Conservation (phyloP, 1,284 basidiomycete species). For the Puccinia hordei region DNA sequence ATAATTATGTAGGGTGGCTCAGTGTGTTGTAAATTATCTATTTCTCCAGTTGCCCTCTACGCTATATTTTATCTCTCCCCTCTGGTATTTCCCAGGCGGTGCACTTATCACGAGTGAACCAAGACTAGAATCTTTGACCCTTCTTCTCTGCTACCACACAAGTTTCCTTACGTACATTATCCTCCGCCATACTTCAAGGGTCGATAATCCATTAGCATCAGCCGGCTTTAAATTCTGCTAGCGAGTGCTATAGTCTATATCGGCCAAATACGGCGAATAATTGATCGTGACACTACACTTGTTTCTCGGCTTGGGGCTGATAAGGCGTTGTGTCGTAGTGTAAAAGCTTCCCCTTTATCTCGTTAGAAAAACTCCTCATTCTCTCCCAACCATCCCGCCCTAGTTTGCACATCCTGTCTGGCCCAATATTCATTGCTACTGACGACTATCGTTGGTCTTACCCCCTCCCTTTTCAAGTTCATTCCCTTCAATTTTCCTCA, state of each 20-base stretch:
- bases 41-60: conserved; percentile 17
- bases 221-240: conserved; percentile 14
- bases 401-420: background rate
- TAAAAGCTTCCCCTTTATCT: conserved; percentile 6
- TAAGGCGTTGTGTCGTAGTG: conserved; percentile 2
- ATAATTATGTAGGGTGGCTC: conserved; percentile 2
- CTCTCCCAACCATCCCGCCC: conserved; percentile 1
- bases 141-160: conserved; percentile 18
- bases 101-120: background rate
- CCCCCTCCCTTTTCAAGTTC: background rate
- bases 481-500: conserved; percentile 11
- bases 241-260: conserved; percentile 6
- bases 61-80: background rate
- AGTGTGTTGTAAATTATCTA: background rate
- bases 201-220: conserved; percentile 20
- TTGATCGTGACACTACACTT: conserved; percentile 24
- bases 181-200: conserved; percentile 10
- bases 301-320: background rate
- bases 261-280: conserved; percentile 43
- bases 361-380: conserved; percentile 1
- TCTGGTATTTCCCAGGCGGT: conserved; percentile 4
- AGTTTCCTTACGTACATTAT: conserved; percentile 10
- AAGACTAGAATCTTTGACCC: background rate
- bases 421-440: background rate
- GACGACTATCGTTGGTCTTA: background rate